Evolutionary conservation across 31 red algal genomes (phyloP), one percentile per base, ranked within the genome.

Genomic region (Bonnemaisonia californica): DNA sequence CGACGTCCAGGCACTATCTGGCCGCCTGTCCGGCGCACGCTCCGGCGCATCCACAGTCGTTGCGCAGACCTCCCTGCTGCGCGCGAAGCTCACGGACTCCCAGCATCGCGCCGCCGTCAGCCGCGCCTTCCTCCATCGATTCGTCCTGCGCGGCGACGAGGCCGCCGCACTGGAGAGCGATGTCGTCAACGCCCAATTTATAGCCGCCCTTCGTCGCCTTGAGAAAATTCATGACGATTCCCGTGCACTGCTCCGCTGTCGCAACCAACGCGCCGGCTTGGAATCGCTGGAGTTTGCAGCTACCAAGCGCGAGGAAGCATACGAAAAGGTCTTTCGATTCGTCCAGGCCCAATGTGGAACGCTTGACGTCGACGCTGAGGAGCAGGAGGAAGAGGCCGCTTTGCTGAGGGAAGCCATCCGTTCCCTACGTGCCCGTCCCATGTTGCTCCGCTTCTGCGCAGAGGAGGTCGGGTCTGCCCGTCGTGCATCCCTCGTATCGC

Each of bases 241-340:
- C 23, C 78, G 89, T n/a, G 61, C 55, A 35, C 73, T 96, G 51
- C 78, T 96, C 24, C 78, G 93, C 28, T 63, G 45, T 4, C 54
- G 60, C 2, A 96, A 91, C 61, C 81, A 91, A 29, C 70, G 87
- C 26, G 87, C 93, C 12, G 93, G 85, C 1, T 54, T 95, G 12
- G 93, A 89, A 36, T 74, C 85, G 11, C 74, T 95, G 24, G 93
- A 95, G 57, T 91, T 91, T 76, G 93, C 93, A 8, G 93, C 93
- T 28, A 89, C 93, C 48, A 89, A 79, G 45, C 57, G 88, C 63
- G 93, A 95, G 71, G 87, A 89, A 45, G 93, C 93, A 11, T 95
- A 95, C 57, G 93, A 95, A 57, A 89, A 86, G 41, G 87, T 95
- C 18, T 91, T 91, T 63, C 82, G 93, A 16, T 89, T 88, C 41